A percentile compares a stretch with the other conserved stretches of the same genome.
Conservation (phyloP, 2,329 filamentous ascomycete genomes). For the Aspergillus intermedius region DNA sequence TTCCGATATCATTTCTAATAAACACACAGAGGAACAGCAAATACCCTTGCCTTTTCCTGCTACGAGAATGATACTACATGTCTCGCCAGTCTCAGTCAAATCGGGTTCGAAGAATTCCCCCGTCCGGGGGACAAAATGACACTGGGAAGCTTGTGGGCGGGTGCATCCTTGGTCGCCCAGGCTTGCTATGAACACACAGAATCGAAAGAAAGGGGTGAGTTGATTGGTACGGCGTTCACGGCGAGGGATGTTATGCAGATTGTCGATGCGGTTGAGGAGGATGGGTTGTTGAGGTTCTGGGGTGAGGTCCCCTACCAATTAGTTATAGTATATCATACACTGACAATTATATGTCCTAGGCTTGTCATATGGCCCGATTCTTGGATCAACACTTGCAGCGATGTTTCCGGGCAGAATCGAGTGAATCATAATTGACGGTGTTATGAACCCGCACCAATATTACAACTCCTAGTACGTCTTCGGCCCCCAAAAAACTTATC, state of each 20-base stretch:
- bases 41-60: constrained; percentile 1
- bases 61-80: not conserved
- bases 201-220: constrained; percentile 22
- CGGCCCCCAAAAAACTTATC: too few relatives aligned
- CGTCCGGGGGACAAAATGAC: not conserved
- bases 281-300: constrained; percentile 32
- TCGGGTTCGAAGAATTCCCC: not conserved
- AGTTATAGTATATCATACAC: not conserved
- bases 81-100: not conserved
- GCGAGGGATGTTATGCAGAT: constrained; percentile 42
- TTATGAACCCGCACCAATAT: constrained; percentile 17
- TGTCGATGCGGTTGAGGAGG: constrained; percentile 40
- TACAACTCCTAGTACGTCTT: too few relatives aligned
- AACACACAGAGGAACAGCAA: constrained; percentile 1
- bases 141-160: constrained; percentile 4
- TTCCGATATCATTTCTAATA: not conserved
- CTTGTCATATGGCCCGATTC: constrained; percentile 14
- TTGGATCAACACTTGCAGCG: constrained; percentile 26
- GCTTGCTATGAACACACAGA: constrained; percentile 2
- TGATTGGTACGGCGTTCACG: constrained; percentile 41
- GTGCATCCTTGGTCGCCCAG: constrained; percentile 1
- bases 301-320: not conserved
- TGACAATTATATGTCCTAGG: not conserved
- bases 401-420: constrained; percentile 38
- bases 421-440: constrained; percentile 34